Conservation (phyloP, 306 rosid species). For the Medicago truncatula region DNA sequence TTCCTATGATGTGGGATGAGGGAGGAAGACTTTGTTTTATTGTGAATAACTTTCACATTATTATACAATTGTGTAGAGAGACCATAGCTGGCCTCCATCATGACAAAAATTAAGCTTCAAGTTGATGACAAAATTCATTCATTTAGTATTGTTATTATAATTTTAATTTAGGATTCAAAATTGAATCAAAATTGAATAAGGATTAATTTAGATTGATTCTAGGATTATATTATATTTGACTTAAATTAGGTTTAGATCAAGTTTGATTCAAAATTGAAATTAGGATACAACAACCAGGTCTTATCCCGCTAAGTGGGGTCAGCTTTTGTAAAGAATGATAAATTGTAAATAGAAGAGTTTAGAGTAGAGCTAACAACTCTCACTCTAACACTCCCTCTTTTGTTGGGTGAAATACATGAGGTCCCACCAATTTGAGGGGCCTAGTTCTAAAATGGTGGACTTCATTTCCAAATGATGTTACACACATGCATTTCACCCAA, state of each 20-base stretch:
- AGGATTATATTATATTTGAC: not conserved
- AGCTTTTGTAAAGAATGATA: not conserved
- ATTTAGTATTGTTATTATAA: not conserved
- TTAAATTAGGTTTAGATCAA: not conserved
- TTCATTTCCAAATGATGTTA: not conserved
- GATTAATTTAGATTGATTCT: not conserved
- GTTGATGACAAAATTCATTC: no score
- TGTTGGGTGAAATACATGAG: not conserved
- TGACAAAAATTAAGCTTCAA: no score
- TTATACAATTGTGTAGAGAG: not conserved
- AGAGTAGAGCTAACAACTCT: not conserved
- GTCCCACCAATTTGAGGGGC: not conserved
- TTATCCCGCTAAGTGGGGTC: no score
- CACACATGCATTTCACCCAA: not conserved
- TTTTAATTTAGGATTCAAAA: no score
- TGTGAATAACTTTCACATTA: not conserved
- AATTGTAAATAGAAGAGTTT: not conserved
- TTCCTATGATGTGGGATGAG: conserved; percentile 4
- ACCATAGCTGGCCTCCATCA: not conserved
- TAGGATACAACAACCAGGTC: not conserved
- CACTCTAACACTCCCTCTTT: not conserved
- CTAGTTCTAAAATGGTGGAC: not conserved
- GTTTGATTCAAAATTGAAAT: not conserved
- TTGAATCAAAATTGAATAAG: not conserved
- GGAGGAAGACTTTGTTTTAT: not conserved